A percentile compares a stretch with the other conserved stretches of the same genome.
phyloP scores from a whole-genome alignment of 1,284 basidiomycete genomes.

The Agroathelia rolfsii region DNA sequence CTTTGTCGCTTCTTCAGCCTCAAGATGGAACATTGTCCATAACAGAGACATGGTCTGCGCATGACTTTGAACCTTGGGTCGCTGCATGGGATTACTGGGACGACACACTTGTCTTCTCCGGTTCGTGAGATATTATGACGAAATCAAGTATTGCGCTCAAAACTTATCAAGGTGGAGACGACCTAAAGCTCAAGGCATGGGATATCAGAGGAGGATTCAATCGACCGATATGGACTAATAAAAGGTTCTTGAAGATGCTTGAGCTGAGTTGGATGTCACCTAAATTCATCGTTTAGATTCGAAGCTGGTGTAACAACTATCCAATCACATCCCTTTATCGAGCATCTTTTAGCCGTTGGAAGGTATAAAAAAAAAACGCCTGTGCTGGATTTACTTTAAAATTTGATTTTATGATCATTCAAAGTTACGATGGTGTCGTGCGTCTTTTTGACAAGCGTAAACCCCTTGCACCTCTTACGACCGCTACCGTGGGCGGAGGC shows the following conservation, averaged over 20 bases:
- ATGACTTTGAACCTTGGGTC: conserved; percentile 94
- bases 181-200: conserved; percentile 86
- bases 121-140: conserved; percentile 26
- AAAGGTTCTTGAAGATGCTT: conserved; percentile 46
- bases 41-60: conserved; percentile 69
- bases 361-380: conserved; percentile 39
- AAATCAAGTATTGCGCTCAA: not conserved
- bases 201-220: conserved; percentile 65
- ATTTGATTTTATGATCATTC: conserved; percentile 4
- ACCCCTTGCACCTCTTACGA: conserved; percentile 44
- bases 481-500: conserved; percentile 78
- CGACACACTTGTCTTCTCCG: conserved; percentile 73
- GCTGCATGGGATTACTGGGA: conserved; percentile 86
- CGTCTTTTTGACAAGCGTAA: conserved; percentile 81
- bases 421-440: conserved; percentile 82
- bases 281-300: conserved; percentile 44
- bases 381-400: conserved; percentile 3
- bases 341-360: conserved; percentile 85
- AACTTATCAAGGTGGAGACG: conserved; percentile 75
- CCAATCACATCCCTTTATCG: conserved; percentile 71
- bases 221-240: conserved; percentile 64
- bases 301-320: conserved; percentile 91
- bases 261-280: not conserved
- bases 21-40: conserved; percentile 34
- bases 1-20: conserved; percentile 49